Evolutionary conservation across 1,284 basidiomycete genomes (phyloP), one percentile per base, ranked within the genome.

Genomic region (Garcileccinum viscosum): DNA sequence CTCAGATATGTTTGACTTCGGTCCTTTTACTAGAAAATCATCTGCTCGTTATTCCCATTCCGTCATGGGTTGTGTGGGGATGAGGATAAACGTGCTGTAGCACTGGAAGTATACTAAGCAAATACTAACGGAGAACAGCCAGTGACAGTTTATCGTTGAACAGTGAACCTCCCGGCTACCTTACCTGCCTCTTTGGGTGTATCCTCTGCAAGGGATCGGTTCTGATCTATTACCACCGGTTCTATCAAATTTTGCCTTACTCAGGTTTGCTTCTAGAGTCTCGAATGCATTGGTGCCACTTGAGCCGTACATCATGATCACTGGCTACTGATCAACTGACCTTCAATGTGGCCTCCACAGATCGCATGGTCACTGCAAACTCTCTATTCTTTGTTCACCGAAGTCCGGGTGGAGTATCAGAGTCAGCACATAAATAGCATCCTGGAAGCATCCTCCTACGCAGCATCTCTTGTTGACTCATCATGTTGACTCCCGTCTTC

Each of bases 401-500:
- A 32, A 30, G 59, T 32, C 62, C 53, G 40, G 58, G 42, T n/a
- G 19, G 56, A 53, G 50, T 56, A 56, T 24, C 9, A 56, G 50
- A 19, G 9, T 30, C 50, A 19, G 6, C 30, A 27, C 27, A 30
- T 56, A 56, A 56, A 56, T 56, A 56, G 27, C 50, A 30, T 19
- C 50, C 27, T 9, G 1, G 12, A 35, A 35, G 14, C 19, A 59
- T 59, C 58, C 58, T 12, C n/a, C 22, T 11, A 56, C 27, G 50
- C 50, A 53, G 27, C 17, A 65, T 56, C 56, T 27, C 11, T 14
- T 8, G 24, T 58, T n/a, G n/a, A n/a, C n/a, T 42, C 33, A 9
- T 22, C 2, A 73, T 73, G 72, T 47, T 70, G 19, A 47, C 47
- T 24, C 64, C 62, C n/a, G 19, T 59, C 3, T 8, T 73, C 27